These are phyloP conservation scores for Shiraia sp. DNA, from an alignment of 2,329 filamentous ascomycete species.

Conservation along the genomic window DNA sequence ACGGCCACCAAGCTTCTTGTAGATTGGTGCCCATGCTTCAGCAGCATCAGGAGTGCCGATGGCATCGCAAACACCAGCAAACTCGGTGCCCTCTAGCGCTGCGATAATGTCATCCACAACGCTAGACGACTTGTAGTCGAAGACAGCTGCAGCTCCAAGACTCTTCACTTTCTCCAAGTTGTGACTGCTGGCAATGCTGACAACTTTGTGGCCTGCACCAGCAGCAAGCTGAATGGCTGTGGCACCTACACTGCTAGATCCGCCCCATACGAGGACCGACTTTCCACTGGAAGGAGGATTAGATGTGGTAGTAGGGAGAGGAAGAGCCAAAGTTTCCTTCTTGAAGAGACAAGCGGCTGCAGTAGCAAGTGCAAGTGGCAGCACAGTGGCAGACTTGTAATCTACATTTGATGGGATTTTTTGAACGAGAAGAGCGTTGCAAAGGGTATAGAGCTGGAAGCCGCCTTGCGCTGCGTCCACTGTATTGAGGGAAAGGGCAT, in stretches of 20 bases:
- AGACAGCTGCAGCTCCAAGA: slow-evolving; percentile 34
- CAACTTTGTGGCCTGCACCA: slow-evolving; percentile 47
- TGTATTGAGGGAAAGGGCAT: slow-evolving; percentile 30
- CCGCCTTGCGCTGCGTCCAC: slow-evolving; percentile 27
- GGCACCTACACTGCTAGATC: slow-evolving; percentile 49
- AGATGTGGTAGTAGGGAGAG: slow-evolving; percentile 41
- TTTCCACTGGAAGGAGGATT: slow-evolving; percentile 37
- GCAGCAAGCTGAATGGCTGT: slow-evolving; percentile 51
- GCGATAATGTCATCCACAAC: slow-evolving; percentile 45
- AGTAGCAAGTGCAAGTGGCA: slow-evolving; percentile 52
- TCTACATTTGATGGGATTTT: slow-evolving; percentile 46
- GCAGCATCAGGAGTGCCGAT: slow-evolving; percentile 31
- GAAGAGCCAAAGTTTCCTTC: slow-evolving; percentile 44
- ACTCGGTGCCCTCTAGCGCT: slow-evolving; percentile 48
- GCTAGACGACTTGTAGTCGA: slow-evolving; percentile 38
- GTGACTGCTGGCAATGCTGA: slow-evolving; percentile 43
- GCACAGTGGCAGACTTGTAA: slow-evolving; percentile 46
- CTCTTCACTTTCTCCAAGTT: slow-evolving; percentile 34
- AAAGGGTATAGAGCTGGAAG: slow-evolving; percentile 43
- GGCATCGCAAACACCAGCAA: slow-evolving; percentile 49
- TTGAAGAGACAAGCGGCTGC: slow-evolving; percentile 50
- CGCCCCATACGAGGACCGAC: slow-evolving; percentile 57
- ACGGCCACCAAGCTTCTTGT: slow-evolving; percentile 33
- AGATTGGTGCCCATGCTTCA: slow-evolving; percentile 30
- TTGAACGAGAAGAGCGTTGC: slow-evolving; percentile 34